Base-by-base conservation (phyloP, 2,329 filamentous ascomycete species). In the Monilinia laxa region DNA sequence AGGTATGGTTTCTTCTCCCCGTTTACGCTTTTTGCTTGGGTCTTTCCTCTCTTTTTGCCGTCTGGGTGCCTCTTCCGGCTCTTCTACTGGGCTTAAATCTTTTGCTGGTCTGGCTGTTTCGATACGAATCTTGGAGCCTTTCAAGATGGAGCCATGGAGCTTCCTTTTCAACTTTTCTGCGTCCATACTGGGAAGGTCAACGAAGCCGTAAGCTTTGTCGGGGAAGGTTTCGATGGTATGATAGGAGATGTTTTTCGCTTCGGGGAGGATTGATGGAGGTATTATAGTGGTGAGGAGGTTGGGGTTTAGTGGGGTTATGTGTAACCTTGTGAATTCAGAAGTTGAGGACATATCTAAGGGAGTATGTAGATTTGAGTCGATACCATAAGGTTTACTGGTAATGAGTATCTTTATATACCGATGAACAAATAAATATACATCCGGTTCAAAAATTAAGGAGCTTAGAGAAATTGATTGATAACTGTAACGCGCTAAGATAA, bases 121-220 rank as follows among this genome's bases (percentile, higher is more conserved):
- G 68, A 99, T 86, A 68, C 87, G 87, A 73, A 98, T 86, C 79
- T 97, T 98, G 68, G 84, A 83, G 11, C 95, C 95, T 76, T 90
- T 95, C 66, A 99, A 80, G 31, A 91, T 90, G 2, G 90, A 86
- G 42, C 94, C 94, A 81, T 97, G 91, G 60, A 98, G 84, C 80
- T 95, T 98, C 80, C 90, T 94, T 80, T 89, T 92, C 64, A 98
- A 79, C 78, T 93, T 96, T n/a, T 94, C 90, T 12, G 94, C 95
- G 71, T 96, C 93, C 78, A 87, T 85, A 3, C 77, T 79, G 0
- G 93, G 93, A 49, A 99, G 80, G 57, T 96, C 93, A 68, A 98
- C 82, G 79, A 91, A 99, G 66, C 94, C 95, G 86, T 92, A 99
- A 64, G 86, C 89, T 76, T 87, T 90, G 71, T 99, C 95, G 18